These are phyloP conservation scores for Bruguiera parviflora DNA, from an alignment of 345 rosid species.

Conservation along the genomic window DNA sequence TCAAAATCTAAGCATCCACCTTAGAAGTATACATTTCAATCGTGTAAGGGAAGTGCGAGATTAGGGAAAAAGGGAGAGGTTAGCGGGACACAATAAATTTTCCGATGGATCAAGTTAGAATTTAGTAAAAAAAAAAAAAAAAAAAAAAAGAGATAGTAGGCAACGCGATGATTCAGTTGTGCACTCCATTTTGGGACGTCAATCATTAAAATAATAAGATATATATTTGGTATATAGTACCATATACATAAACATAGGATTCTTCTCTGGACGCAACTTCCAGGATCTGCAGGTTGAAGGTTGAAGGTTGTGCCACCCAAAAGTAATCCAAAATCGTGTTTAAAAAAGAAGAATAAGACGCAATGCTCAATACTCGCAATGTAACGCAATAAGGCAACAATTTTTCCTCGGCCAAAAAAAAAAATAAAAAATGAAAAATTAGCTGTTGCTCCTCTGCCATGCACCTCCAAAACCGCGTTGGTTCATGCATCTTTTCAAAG, in stretches of 20 bases:
- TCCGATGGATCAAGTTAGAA: too few species aligned
- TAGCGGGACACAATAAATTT: too few species aligned
- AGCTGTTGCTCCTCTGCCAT: conserved; percentile 71
- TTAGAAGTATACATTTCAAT: too few species aligned
- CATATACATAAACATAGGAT: conserved; percentile 33
- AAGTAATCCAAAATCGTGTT: background rate
- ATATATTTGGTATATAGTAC: background rate
- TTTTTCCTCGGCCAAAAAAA: background rate
- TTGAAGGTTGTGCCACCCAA: background rate
- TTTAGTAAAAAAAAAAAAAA: too few species aligned
- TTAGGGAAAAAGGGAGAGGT: too few species aligned
- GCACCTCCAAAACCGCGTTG: conserved; percentile 55
- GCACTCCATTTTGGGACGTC: too few species aligned
- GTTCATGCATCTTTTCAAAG: background rate
- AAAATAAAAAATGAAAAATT: conserved; percentile 1
- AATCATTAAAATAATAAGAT: too few species aligned
- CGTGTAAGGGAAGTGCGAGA: too few species aligned
- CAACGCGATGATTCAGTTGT: too few species aligned
- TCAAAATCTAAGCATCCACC: too few species aligned
- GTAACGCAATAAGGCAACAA: background rate
- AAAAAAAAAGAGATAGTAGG: too few species aligned
- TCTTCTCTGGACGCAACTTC: conserved; percentile 47
- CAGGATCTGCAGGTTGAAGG: conserved; percentile 39
- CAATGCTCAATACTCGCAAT: conserved; percentile 19
- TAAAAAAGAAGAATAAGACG: background rate